phyloP scores from a whole-genome alignment of 2,329 filamentous ascomycete genomes.

The Epichloe glyceriae region DNA sequence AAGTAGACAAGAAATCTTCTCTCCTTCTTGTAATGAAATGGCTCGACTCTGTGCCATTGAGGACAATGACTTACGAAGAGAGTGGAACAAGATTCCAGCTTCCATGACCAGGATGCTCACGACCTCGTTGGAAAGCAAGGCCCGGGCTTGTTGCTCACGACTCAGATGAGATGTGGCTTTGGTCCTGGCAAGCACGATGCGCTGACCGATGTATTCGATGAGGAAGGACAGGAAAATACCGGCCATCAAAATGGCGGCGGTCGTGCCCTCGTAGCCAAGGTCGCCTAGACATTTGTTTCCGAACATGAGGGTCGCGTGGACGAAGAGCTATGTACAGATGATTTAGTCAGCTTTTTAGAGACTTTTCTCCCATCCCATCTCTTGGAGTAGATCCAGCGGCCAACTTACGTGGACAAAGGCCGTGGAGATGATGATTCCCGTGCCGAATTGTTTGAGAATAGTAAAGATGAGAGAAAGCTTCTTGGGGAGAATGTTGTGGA shows the following conservation, averaged over 20 bases:
- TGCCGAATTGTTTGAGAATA: conserved; percentile 60
- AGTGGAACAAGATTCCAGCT: conserved; percentile 64
- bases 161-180: conserved; percentile 15
- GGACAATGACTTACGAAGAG: conserved; percentile 36
- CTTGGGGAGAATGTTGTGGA: conserved; percentile 42
- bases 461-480: conserved; percentile 40
- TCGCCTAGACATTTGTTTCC: conserved; percentile 53
- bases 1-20: no score
- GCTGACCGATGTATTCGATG: conserved; percentile 53
- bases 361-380: background rate
- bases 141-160: conserved; percentile 13
- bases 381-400: background rate
- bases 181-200: conserved; percentile 34
- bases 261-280: conserved; percentile 54
- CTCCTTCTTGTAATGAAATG: background rate
- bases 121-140: conserved; percentile 29
- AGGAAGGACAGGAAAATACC: conserved; percentile 62
- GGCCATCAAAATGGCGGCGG: conserved; percentile 59
- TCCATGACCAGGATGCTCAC: conserved; percentile 58
- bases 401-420: conserved; percentile 54
- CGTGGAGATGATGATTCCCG: conserved; percentile 59
- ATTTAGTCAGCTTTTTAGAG: background rate
- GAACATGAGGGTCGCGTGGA: conserved; percentile 63
- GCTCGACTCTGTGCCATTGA: background rate
- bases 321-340: conserved; percentile 46